Evolutionary conservation across 331 rosid species (phyloP), one percentile per base, ranked within the genome.

Genomic region (Acacia concinna): DNA sequence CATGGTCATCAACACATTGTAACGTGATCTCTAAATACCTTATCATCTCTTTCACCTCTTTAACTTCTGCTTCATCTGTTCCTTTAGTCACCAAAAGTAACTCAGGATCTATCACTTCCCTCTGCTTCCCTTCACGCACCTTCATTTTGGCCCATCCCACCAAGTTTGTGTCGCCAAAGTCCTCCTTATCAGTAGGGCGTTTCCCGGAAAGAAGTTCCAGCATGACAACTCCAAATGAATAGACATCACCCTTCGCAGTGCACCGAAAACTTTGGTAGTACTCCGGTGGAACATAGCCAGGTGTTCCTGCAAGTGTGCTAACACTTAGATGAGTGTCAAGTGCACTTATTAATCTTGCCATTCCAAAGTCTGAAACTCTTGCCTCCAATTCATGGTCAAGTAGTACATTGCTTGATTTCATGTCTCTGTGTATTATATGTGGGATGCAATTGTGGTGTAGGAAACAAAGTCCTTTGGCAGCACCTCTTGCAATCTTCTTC

Each of bases 371-470:
- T 0, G 99, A 95, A 25, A 95, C 99, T 28, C 99, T 84, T 21
- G 99, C 92, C n/a, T 91, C 99, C 94, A 95, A 82, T 81, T 95
- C 98, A 66, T 89, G 82, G 87, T 95, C 99, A 31, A 95, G 90
- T 6, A 95, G 84, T 40, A 95, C 99, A 54, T 95, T 95, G 93
- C 99, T 95, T 31, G 99, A 95, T 84, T 95, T 95, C 99, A 95
- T 93, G 90, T 95, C 99, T 60, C 99, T 68, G 85, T 95, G 99
- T 63, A 95, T 95, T 38, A 95, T 95, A 88, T 95, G 99, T n/a
- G 99, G 99, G 84, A 95, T 95, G 94, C 99, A 95, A 74, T 95
- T 95, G 83, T 95, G 99, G 83, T 95, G 99, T 27, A 95, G 93
- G 77, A 95, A 95, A 77, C 99, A 95, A 38, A 95, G 89, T 60